These are phyloP conservation scores for Spinacia oleracea DNA, from an alignment of 179 eudicot species.

Conservation along the genomic window DNA sequence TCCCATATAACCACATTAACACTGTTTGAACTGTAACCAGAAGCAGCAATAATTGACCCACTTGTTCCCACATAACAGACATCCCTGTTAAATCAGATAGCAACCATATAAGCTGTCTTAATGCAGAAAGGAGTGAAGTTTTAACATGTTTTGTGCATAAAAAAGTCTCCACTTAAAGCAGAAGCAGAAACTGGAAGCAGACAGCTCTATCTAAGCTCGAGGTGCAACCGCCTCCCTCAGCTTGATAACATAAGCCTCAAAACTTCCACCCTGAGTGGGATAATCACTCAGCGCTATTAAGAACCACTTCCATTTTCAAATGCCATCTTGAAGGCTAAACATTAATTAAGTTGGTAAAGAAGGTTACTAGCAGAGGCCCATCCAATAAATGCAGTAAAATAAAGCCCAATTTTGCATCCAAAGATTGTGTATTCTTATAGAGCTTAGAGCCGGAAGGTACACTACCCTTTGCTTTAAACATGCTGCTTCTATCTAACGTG, in stretches of 20 bases:
- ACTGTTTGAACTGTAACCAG: conserved; percentile 86
- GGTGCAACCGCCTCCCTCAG: not conserved
- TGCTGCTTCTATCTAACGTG: not conserved
- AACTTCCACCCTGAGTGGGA: not conserved
- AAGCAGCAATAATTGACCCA: conserved; percentile 88
- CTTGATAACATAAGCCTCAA: not conserved
- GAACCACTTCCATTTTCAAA: not conserved
- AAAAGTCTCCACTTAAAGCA: not conserved
- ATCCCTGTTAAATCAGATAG: conserved; percentile 55
- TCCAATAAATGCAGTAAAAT: not conserved
- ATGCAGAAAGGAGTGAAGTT: not conserved
- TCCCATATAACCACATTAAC: conserved; percentile 95
- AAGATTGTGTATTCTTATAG: not conserved
- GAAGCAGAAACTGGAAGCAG: not conserved
- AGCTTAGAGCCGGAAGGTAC: not conserved
- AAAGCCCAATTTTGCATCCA: not conserved
- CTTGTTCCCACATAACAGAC: conserved; percentile 84
- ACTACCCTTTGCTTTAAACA: not conserved
- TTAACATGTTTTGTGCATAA: not conserved
- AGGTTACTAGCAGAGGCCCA: too few species aligned
- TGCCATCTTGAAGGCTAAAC: not conserved
- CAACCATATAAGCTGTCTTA: conserved; percentile 10
- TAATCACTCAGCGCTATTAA: not conserved
- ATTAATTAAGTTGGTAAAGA: too few species aligned
- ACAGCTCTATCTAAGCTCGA: not conserved